These are phyloP conservation scores for Talaromyces ruber DNA, from an alignment of 495 filamentous ascomycete genomes.

Conservation along the genomic window DNA sequence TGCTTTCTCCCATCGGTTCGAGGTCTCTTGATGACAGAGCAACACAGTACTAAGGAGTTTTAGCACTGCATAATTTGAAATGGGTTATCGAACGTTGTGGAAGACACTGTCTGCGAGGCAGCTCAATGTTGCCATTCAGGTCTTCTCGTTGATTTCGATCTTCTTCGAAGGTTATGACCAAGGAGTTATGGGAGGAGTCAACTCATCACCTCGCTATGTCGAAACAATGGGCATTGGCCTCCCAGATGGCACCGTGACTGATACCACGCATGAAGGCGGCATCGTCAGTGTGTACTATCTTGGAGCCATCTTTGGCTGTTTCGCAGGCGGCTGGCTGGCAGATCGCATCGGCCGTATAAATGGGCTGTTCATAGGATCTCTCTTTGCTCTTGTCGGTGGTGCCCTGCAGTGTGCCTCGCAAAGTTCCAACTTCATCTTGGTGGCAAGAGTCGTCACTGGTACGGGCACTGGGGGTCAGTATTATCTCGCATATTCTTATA, in stretches of 20 bases:
- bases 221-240: conserved; percentile 30
- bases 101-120: conserved; percentile 29
- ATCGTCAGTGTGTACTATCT: conserved; percentile 48
- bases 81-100: conserved; percentile 36
- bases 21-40: background rate
- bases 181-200: conserved; percentile 45
- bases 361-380: conserved; percentile 39
- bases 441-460: conserved; percentile 46
- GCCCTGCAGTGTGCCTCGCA: conserved; percentile 42
- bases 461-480: conserved; percentile 41
- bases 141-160: conserved; percentile 39
- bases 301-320: conserved; percentile 46
- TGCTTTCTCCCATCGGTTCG: background rate
- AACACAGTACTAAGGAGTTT: background rate
- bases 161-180: conserved; percentile 51
- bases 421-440: conserved; percentile 45
- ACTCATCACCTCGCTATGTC: conserved; percentile 18
- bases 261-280: conserved; percentile 34
- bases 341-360: conserved; percentile 48
- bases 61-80: conserved; percentile 1
- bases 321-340: conserved; percentile 41
- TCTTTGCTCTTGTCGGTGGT: conserved; percentile 46
- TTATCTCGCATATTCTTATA: conserved; percentile 2
- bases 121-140: conserved; percentile 34
- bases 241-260: conserved; percentile 26